Conservation (phyloP, 345 rosid species). For the Rhodomyrtus tomentosa region DNA sequence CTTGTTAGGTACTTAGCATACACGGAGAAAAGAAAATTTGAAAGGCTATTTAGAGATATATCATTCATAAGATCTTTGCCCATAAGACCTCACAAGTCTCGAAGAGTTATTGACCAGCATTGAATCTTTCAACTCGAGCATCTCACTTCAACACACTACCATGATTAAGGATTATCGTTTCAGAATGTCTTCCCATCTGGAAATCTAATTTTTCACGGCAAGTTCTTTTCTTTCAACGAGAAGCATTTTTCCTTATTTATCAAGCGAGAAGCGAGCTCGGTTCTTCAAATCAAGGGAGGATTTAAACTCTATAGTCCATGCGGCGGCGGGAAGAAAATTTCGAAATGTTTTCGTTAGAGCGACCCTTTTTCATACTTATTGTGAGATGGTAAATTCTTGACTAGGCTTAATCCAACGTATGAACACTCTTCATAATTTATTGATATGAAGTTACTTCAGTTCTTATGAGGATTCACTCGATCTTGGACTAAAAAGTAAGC, state of each 20-base stretch:
- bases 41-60: neutral
- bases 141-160: neutral
- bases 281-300: neutral
- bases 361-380: neutral
- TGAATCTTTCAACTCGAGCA: neutral
- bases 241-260: neutral
- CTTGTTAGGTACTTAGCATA: neutral
- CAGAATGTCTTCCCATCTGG: neutral
- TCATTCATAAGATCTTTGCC: neutral
- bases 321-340: neutral
- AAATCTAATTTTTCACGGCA: neutral
- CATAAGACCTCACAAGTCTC: neutral
- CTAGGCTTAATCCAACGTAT: neutral
- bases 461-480: neutral
- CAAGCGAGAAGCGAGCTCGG: neutral
- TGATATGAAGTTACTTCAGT: neutral
- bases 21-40: neutral
- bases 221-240: neutral
- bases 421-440: neutral
- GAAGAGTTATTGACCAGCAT: neutral
- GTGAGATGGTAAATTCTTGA: neutral
- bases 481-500: neutral
- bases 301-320: neutral
- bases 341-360: neutral
- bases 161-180: neutral